Evolutionary conservation across 345 rosid species (phyloP).

Genomic region (Pseudoturritis turrita): DNA sequence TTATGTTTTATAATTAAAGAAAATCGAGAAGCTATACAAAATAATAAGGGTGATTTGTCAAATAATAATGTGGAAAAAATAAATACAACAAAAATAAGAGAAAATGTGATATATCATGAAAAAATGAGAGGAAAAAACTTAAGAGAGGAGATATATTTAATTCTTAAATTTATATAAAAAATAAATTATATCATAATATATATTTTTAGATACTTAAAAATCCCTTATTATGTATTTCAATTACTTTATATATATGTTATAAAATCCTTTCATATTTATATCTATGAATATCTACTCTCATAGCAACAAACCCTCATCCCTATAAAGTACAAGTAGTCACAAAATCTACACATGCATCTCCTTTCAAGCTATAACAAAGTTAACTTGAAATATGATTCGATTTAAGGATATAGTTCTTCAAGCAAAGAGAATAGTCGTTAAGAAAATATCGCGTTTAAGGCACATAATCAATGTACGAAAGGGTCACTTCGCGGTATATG

Average conservation of each 20-base stretch:
- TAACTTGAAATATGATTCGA: constrained; percentile 1
- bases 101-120: background rate
- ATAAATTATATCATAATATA: background rate
- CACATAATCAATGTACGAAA: background rate
- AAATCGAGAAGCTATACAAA: too few relatives aligned
- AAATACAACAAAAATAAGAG: background rate
- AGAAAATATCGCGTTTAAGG: background rate
- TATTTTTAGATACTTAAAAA: background rate
- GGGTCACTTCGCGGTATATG: constrained; percentile 13
- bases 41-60: too few relatives aligned
- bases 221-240: background rate
- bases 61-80: too few relatives aligned
- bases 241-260: background rate
- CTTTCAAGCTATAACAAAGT: background rate
- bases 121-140: background rate
- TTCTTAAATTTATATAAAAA: background rate
- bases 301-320: constrained; percentile 1
- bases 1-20: too few relatives aligned
- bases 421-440: background rate
- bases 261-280: background rate
- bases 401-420: background rate
- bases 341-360: background rate
- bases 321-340: background rate
- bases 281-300: background rate
- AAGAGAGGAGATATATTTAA: background rate